A percentile compares a stretch with the other conserved stretches of the same genome.
phyloP scores from a whole-genome alignment of 129 eudicot genomes.

The Gnaphalium uliginosum region DNA sequence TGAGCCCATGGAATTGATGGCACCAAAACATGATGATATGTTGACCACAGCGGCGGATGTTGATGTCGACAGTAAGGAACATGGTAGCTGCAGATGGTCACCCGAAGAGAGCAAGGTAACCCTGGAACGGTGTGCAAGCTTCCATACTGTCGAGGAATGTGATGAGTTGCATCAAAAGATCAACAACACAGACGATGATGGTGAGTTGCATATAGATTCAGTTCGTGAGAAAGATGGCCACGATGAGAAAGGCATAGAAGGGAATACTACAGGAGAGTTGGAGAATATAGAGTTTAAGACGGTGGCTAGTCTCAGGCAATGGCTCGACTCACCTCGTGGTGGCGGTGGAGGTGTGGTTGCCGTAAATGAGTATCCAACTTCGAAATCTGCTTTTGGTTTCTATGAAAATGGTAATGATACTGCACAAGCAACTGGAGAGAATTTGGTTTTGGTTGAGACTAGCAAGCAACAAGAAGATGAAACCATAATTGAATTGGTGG shows the following conservation, averaged over 20 bases:
- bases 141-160: constrained; percentile 27
- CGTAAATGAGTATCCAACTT: background rate
- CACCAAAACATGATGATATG: constrained; percentile 3
- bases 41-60: background rate
- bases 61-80: background rate
- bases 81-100: background rate
- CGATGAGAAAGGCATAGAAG: background rate
- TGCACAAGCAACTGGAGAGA: background rate
- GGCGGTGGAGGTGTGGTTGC: background rate
- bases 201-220: background rate
- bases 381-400: constrained; percentile 8
- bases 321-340: constrained; percentile 25
- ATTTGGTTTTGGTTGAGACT: background rate
- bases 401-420: constrained; percentile 14
- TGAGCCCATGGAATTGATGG: background rate
- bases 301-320: constrained; percentile 29
- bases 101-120: background rate
- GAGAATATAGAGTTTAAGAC: constrained; percentile 26
- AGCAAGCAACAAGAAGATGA: constrained; percentile 14
- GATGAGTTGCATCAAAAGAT: constrained; percentile 21
- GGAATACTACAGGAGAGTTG: background rate
- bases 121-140: constrained; percentile 7
- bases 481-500: constrained; percentile 25
- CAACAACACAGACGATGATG: background rate
- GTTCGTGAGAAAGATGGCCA: constrained; percentile 1